These are phyloP conservation scores for Leucoagaricus sp. DNA, from an alignment of 1,284 basidiomycete genomes.

Conservation along the genomic window DNA sequence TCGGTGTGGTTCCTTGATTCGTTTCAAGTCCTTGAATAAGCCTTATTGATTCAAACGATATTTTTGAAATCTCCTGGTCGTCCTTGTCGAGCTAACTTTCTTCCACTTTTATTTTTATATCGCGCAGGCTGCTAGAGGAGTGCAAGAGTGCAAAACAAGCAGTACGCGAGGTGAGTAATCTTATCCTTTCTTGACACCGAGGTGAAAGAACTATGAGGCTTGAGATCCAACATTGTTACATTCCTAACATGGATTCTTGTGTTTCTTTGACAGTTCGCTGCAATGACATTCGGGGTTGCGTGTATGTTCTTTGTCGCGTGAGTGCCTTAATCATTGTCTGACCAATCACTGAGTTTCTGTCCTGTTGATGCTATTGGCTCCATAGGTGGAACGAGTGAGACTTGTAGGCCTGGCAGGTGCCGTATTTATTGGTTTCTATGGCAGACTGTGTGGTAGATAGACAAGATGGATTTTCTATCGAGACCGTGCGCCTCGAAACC, in stretches of 20 bases:
- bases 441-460: neutral
- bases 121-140: constrained; percentile 72
- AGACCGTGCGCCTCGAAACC: neutral
- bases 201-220: neutral
- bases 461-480: neutral
- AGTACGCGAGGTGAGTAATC: constrained; percentile 69
- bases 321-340: constrained; percentile 38
- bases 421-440: neutral
- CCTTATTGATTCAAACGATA: neutral
- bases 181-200: neutral
- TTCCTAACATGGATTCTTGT: neutral
- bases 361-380: constrained; percentile 12
- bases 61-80: too few species aligned
- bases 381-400: constrained; percentile 81
- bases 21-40: neutral
- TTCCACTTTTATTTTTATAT: constrained; percentile 15
- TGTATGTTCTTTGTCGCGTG: constrained; percentile 90
- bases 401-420: neutral
- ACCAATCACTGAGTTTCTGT: constrained; percentile 13
- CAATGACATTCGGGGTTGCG: constrained; percentile 84
- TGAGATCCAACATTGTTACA: neutral
- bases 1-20: too few species aligned
- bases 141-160: constrained; percentile 86
- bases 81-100: constrained; percentile 8
- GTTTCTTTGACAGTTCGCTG: constrained; percentile 63